Evolutionary conservation across 306 rosid genomes (phyloP).

Genomic region (Citrullus colocynthis): DNA sequence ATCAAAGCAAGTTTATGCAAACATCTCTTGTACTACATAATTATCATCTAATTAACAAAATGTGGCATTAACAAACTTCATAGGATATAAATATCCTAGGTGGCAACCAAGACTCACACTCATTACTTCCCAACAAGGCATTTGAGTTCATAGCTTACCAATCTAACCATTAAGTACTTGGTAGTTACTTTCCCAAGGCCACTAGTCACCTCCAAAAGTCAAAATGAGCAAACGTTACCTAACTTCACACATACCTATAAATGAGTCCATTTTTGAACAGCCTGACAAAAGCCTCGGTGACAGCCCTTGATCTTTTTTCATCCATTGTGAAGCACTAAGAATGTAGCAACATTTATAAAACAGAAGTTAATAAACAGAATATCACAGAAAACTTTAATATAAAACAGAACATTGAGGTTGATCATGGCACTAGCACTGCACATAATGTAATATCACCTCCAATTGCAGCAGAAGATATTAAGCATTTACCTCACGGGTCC

Average conservation of each 20-base stretch:
- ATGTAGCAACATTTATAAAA: not conserved
- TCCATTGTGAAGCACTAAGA: constrained; percentile 94
- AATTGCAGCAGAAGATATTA: not conserved
- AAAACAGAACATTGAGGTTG: not conserved
- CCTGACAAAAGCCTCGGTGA: constrained; percentile 86
- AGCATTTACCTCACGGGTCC: constrained; percentile 84
- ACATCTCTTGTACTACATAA: not conserved
- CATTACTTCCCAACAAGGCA: not conserved
- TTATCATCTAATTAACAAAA: not conserved
- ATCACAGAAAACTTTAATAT: not conserved
- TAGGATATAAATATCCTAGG: not conserved
- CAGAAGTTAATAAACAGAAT: not conserved
- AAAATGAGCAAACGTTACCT: not conserved
- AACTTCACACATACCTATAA: constrained; percentile 50
- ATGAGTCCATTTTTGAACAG: constrained; percentile 60
- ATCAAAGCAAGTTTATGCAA: not conserved
- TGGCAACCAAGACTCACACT: not conserved
- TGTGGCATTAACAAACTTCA: not conserved
- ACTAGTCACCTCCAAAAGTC: not conserved
- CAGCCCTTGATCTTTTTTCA: constrained; percentile 71
- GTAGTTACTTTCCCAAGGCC: not conserved
- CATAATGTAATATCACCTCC: not conserved
- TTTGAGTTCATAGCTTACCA: not conserved
- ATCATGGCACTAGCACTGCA: not conserved
- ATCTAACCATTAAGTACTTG: not conserved